Base-by-base conservation (phyloP, 306 rosid genomes). In the Quillaja saponaria region DNA sequence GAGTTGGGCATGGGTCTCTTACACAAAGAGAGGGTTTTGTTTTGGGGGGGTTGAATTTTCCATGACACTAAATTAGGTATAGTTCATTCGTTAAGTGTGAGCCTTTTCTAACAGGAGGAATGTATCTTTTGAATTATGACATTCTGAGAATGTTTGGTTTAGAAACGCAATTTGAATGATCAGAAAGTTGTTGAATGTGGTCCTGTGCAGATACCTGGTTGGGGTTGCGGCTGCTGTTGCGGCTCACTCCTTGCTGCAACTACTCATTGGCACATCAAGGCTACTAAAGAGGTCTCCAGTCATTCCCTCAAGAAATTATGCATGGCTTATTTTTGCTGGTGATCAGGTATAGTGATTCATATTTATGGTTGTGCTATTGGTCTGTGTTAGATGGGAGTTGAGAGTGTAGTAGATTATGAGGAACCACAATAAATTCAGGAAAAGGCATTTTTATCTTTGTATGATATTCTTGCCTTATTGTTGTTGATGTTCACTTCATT, bases 291-390 rank as follows among this genome's bases (percentile, higher is more conserved):
- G 71, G 31, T 77, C 83, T 49, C 83, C 90, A 34, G 56, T 82
- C 58, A 78, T 82, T 62, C 84, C 82, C 78, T 84, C 95, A 10
- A 82, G 90, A 77, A 77, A 80, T 35, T 85, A 82, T 34, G 98
- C 96, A 39, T 92, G 96, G 95, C 72, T 88, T 72, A 51, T 75
- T 71, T 86, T 88, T 62, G 95, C 95, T 12, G 88, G 82, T 6
- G 98, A 92, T 82, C 95, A 88, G 96, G 98, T 88, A 77, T 46
- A 34, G n/a, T 40, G 8, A 16, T 33, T 42, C 38, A 7, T 11
- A 13, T 21, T 44, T 6, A 55, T 33, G 11, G 59, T 35, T 72
- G 11, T 12, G 15, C 19, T 52, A 15, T 18, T 13, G 58, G 58
- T 67, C 19, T 55, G 49, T 49, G 7, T 14, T 14, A 48, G 48